Evolutionary conservation across 129 eudicot species (phyloP), one percentile per base, ranked within the genome.

Genomic region (Flaveria bidentis): DNA sequence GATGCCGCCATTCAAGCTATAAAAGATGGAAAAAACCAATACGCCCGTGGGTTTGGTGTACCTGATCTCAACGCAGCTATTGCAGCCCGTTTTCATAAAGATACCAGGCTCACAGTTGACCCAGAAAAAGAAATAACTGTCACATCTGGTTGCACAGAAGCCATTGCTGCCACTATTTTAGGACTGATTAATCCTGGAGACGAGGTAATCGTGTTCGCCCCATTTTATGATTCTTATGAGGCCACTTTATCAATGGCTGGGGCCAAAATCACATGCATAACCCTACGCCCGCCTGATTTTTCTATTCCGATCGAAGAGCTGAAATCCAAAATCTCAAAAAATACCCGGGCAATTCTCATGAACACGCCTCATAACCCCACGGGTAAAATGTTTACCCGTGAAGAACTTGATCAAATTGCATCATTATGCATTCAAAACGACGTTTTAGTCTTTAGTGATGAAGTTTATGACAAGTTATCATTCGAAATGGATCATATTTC

Each of bases 141-240:
- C 73, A 95, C 99, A 46, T 91, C 99, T 3, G 99, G 99, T 5
- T 91, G 99, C 87, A 95, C 99, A 3, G 99, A 95, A 86, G 99
- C 99, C 25, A 95, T 95, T 55, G 97, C 99, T 6, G 96, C 99
- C 15, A 91, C 99, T 57, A 95, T 95, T 4, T 78, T 95, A 53
- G 99, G 99, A 12, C 61, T 95, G 49, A 95, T 95, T 78, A 91
- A 95, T 46, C 97, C 99, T 2, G 97, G 93, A 47, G 99, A 95
- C 14, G 96, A 95, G 75, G 97, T 95, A 11, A 89, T 95, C 18
- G 80, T 95, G 55, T 91, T 95, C 47, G 97, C 97, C 25, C 99
- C 99, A 3, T 95, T 95, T 67, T 95, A 95, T 56, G 99, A 95
- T 65, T 91, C 99, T 47, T 95, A 91, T 3, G 95, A 86, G 81